Base-by-base conservation (phyloP, 345 rosid species). In the sweet orange (Citrus sinensis) region DNA sequence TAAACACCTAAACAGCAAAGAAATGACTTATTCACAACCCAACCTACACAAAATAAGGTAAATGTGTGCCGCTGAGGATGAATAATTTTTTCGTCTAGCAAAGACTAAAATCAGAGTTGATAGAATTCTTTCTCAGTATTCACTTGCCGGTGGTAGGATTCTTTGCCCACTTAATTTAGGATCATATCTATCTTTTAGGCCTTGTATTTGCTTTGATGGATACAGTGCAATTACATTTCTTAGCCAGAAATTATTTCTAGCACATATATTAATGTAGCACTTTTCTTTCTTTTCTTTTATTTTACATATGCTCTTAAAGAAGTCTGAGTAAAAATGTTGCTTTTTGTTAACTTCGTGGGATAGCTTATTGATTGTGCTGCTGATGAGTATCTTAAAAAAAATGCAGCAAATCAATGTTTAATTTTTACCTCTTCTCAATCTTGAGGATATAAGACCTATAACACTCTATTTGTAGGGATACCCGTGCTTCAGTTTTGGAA, bases 401-500 rank as follows among this genome's bases (percentile, higher is more conserved):
- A 20, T 27, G 16, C 61, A 49, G 29, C 22, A 3, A 39, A 39
- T 69, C 67, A 63, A 62, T 19, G 46, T 20, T 9, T 67, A 67
- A 35, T 19, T 37, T 71, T 64, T 78, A 59, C n/a, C 49, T 61
- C 59, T 49, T 35, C 49, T 59, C 73, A 71, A 37, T 74, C 59
- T 74, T 29, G 22, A 27, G 69, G 59, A 42, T 37, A 27, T 27
- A 49, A 74, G 75, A 71, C 40, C 49, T 42, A 61, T 73, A 4
- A 14, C 39, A 6, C 56, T 60, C 20, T 70, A 58, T 70, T 82
- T 64, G 42, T 73, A 95, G 98, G 92, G 98, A 93, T 65, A 87
- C 87, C 25, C 97, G 99, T 81, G 92, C 94, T 84, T 84, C 94
- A 27, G 93, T 87, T 77, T 78, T 95, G 92, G 99, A 94, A 76